phyloP scores from a whole-genome alignment of 1,139 yeast genomes.

The Pichia sp. region DNA sequence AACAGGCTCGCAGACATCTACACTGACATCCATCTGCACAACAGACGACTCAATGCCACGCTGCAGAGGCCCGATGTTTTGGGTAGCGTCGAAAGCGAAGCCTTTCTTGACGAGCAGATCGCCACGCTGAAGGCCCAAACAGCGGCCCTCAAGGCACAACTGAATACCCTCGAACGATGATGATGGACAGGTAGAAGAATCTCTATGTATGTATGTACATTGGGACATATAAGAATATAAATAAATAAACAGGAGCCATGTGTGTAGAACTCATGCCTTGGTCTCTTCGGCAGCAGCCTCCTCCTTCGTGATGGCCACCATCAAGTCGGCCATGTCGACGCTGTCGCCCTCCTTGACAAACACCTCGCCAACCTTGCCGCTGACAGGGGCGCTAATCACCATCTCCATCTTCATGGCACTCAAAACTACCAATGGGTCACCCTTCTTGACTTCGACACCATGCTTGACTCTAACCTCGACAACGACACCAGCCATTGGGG shows the following conservation, averaged over 20 bases:
- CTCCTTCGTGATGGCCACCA: slow-evolving; percentile 44
- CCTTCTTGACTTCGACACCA: slow-evolving; percentile 89
- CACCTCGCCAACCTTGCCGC: slow-evolving; percentile 78
- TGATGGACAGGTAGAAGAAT: too few relatives aligned
- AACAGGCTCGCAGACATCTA: slow-evolving; percentile 10
- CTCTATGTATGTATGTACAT: too few relatives aligned
- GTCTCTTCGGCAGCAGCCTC: slow-evolving; percentile 6
- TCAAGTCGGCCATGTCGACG: slow-evolving; percentile 88
- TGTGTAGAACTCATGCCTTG: not conserved
- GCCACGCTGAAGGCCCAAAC: not conserved
- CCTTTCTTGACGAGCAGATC: not conserved
- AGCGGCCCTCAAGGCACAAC: not conserved
- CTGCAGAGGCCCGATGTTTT: not conserved
- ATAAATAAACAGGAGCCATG: not conserved
- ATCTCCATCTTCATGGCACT: slow-evolving; percentile 99
- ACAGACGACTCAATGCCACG: slow-evolving; percentile 3
- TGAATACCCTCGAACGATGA: not conserved
- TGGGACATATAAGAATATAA: not conserved
- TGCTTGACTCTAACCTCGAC: slow-evolving; percentile 88
- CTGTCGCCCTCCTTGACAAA: slow-evolving; percentile 86
- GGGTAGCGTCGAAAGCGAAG: not conserved
- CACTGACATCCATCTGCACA: slow-evolving; percentile 11
- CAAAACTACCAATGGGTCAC: slow-evolving; percentile 90
- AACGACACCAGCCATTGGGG: slow-evolving; percentile 99
- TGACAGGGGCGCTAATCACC: slow-evolving; percentile 90